Base-by-base conservation (phyloP, 1,284 basidiomycete genomes). In the Pisolithus thermaeus region DNA sequence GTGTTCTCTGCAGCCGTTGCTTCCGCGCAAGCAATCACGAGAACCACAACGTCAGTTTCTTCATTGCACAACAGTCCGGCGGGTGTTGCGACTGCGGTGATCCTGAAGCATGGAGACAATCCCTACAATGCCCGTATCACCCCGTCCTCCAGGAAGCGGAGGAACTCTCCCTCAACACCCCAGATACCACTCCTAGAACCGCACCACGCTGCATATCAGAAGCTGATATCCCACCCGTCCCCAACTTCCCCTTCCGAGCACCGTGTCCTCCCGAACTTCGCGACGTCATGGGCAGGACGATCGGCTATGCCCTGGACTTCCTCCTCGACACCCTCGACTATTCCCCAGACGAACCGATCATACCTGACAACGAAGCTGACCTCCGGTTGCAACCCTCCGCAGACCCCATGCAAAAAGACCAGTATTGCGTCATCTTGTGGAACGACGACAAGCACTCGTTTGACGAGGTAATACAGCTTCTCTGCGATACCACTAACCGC, bases 391-490 rank as follows among this genome's bases (percentile, higher is more conserved):
- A 90, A 59, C 80, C 83, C 3, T 82, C 86, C 1, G 80, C 79
- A 1, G 87, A 91, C 58, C 84, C 87, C 1, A 79, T 86, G 76
- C 75, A 78, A 69, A 83, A 83, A 57, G 87, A 95, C 56, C 80
- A 89, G 32, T 96, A 86, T 68, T 85, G 89, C 22, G 80, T 98
- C 50, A 76, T 97, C 18, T 72, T 98, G 2, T 98, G 94, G 94
- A 95, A 97, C 68, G 96, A 98, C n/a, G 97, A 99, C 69, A 97
- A 94, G 61, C 97, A 98, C 68, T 94, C 92, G 2, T 91, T 90
- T 61, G 86, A 88, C 49, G 92, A 98, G 63, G 86, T 97, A 51
- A 88, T 89, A 51, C 81, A 88, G 56, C 81, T 95, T 52, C 73
- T 97, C 7, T 74, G 78, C 45, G 89, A 90, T 52, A 79, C 83